A percentile compares a stretch with the other conserved stretches of the same genome.
Conservation (phyloP, 2,329 filamentous ascomycete genomes). For the Didymella pinodella region DNA sequence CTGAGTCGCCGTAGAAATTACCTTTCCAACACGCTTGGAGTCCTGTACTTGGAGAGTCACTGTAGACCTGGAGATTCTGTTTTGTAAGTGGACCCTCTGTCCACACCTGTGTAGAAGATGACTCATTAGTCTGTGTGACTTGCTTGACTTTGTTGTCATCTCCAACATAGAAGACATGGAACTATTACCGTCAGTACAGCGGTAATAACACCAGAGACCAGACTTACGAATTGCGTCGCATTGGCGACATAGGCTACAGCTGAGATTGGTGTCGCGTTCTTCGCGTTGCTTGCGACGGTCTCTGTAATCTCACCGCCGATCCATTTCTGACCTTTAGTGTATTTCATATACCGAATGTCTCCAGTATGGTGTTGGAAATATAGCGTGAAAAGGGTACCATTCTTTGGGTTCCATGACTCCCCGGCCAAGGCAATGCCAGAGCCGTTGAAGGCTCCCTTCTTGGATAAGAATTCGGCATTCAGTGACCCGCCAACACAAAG, state of each 20-base stretch:
- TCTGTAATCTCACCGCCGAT: slow-evolving; percentile 50
- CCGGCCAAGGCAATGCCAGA: slow-evolving; percentile 56
- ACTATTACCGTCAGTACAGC: slow-evolving; percentile 28
- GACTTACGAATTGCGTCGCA: slow-evolving; percentile 47
- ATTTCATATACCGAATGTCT: slow-evolving; percentile 53
- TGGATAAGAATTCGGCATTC: slow-evolving; percentile 50
- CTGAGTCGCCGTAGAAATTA: slow-evolving; percentile 59
- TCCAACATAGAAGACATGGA: slow-evolving; percentile 55
- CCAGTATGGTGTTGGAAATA: slow-evolving; percentile 58
- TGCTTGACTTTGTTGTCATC: slow-evolving; percentile 52
- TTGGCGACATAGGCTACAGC: slow-evolving; percentile 54
- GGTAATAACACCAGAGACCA: too few species aligned
- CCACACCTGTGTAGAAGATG: slow-evolving; percentile 49
- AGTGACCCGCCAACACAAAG: slow-evolving; percentile 53
- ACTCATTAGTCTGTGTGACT: slow-evolving; percentile 48
- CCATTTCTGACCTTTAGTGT: slow-evolving; percentile 49
- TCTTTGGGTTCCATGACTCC: slow-evolving; percentile 52
- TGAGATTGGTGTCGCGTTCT: slow-evolving; percentile 55
- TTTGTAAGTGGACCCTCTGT: slow-evolving; percentile 62
- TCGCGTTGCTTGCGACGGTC: slow-evolving; percentile 54
- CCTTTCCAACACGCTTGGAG: slow-evolving; percentile 83
- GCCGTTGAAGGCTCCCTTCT: slow-evolving; percentile 57
- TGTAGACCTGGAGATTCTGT: slow-evolving; percentile 82
- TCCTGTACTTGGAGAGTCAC: slow-evolving; percentile 86
- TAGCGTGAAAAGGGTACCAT: slow-evolving; percentile 52